Conservation (phyloP, 495 filamentous ascomycete genomes). For the Xylaria palmicola region DNA sequence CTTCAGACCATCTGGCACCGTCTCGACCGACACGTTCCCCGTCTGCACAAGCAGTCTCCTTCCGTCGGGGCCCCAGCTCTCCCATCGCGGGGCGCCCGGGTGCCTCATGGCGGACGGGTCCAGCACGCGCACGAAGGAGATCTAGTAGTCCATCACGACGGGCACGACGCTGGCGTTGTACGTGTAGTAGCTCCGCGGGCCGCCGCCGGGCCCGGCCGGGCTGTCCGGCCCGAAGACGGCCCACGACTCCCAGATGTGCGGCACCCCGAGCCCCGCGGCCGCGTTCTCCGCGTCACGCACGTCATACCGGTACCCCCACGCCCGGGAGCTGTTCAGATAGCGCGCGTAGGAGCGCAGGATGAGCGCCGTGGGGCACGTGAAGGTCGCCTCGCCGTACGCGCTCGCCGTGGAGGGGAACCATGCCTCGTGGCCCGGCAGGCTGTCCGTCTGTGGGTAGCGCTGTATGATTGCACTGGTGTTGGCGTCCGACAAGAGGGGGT, state of each 20-base stretch:
- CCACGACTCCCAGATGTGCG: conserved; percentile 39
- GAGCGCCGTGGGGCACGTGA: conserved; percentile 57
- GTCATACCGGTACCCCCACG: conserved; percentile 34
- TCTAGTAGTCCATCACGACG: conserved; percentile 42
- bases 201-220: conserved; percentile 8
- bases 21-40: conserved; percentile 35
- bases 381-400: conserved; percentile 61
- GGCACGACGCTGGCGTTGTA: conserved; percentile 36
- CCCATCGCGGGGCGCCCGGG: conserved; percentile 33
- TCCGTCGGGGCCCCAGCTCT: conserved; percentile 24
- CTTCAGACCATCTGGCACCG: conserved; percentile 29
- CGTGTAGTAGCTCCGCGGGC: conserved; percentile 33
- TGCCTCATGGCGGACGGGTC: conserved; percentile 33
- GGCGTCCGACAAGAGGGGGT: conserved; percentile 42
- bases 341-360: conserved; percentile 27
- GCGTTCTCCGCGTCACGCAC: conserved; percentile 26
- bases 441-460: conserved; percentile 24
- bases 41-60: conserved; percentile 35
- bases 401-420: conserved; percentile 47
- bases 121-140: conserved; percentile 40
- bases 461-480: conserved; percentile 45
- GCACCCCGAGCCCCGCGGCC: conserved; percentile 28
- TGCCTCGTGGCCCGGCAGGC: conserved; percentile 27
- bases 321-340: conserved; percentile 16
- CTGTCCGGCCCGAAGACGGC: conserved; percentile 47